phyloP scores from a whole-genome alignment of 768 basidiomycete species.

The Serendipita sp. region DNA sequence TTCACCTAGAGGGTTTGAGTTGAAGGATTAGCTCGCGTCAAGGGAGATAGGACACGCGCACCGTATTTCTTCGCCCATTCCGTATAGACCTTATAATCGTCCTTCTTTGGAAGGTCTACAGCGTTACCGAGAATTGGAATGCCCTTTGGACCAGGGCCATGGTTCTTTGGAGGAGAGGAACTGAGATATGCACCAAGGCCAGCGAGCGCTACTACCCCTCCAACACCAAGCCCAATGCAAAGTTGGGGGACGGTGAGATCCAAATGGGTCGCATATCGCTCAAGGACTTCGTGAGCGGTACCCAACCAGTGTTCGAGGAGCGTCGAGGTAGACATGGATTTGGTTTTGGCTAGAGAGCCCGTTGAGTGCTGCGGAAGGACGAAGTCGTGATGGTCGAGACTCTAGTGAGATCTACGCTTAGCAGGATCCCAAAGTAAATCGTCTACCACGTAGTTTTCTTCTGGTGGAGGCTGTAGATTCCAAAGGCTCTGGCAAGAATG shows the following conservation, averaged over 20 bases:
- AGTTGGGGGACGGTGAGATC: constrained; percentile 5
- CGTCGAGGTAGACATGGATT: too few species aligned
- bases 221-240: constrained; percentile 9
- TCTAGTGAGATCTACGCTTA: too few species aligned
- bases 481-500: too few species aligned
- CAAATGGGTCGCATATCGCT: background rate
- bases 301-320: too few species aligned
- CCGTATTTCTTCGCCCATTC: constrained; percentile 31
- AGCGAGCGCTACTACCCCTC: background rate
- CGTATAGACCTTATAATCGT: constrained; percentile 28
- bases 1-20: constrained; percentile 19
- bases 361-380: too few species aligned
- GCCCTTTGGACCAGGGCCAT: constrained; percentile 46
- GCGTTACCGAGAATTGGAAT: constrained; percentile 51
- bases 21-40: background rate
- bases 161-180: too few species aligned
- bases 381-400: too few species aligned
- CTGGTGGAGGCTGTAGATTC: too few species aligned
- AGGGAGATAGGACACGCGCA: constrained; percentile 16
- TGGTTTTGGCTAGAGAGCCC: too few species aligned
- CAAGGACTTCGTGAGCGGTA: background rate
- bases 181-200: too few species aligned
- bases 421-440: too few species aligned
- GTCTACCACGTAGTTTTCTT: too few species aligned
- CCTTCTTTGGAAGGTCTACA: constrained; percentile 38